These are phyloP conservation scores for Alternaria sp. DNA, from an alignment of 2,329 filamentous ascomycete species.

Conservation along the genomic window DNA sequence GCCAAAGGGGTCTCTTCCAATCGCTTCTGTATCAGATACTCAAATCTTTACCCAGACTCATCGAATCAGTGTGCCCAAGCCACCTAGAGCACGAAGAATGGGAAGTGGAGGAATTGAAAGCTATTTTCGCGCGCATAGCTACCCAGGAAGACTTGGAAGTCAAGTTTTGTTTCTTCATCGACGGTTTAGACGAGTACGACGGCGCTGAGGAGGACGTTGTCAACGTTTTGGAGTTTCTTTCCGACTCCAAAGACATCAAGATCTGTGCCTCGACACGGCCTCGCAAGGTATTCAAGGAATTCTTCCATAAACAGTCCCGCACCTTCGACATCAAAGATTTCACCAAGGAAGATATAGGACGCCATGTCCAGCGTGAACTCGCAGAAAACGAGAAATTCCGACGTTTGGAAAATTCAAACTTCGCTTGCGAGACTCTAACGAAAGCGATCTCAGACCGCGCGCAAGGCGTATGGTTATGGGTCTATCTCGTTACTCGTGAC, in stretches of 20 bases:
- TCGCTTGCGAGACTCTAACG: too few relatives aligned
- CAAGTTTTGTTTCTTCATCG: conserved; percentile 22
- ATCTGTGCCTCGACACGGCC: conserved; percentile 15
- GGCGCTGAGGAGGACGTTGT: conserved; percentile 7
- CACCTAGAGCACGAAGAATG: conserved; percentile 14
- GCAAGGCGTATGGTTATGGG: conserved; percentile 27
- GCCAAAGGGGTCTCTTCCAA: conserved; percentile 10
- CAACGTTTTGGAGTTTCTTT: not conserved
- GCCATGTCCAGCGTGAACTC: not conserved
- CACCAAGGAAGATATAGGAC: conserved; percentile 2
- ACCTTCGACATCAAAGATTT: not conserved
- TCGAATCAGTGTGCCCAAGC: not conserved
- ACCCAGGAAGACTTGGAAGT: not conserved
- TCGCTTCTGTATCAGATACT: conserved; percentile 20
- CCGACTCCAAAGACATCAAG: conserved; percentile 4
- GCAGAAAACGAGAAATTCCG: not conserved
- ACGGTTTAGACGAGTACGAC: not conserved
- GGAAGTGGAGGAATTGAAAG: conserved; percentile 7
- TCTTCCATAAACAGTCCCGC: not conserved
- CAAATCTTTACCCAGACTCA: conserved; percentile 11
- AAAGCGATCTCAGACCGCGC: conserved; percentile 16
- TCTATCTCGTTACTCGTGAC: conserved; percentile 15
- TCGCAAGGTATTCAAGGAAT: conserved; percentile 6
- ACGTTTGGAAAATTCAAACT: not conserved
- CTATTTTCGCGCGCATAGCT: conserved; percentile 1